Conservation (phyloP, 805 yeast genomes). For the Wickerhamiella alocasiicola region DNA sequence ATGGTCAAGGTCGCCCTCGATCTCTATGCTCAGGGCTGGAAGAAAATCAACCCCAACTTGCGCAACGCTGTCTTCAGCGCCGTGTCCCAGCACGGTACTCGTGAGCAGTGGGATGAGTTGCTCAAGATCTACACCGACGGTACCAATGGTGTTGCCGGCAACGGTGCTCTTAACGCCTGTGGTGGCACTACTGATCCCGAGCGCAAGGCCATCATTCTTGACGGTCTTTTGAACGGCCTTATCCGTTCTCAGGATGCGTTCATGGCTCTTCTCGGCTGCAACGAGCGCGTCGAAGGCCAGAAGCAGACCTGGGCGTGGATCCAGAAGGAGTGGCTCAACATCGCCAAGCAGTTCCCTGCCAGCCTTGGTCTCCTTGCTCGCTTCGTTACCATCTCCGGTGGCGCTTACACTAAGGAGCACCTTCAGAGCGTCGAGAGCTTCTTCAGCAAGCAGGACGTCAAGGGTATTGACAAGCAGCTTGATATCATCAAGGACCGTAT, state of each 20-base stretch:
- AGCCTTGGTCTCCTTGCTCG: constrained; percentile 68
- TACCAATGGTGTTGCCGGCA: constrained; percentile 49
- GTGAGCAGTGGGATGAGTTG: constrained; percentile 49
- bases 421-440: constrained; percentile 40
- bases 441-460: constrained; percentile 36
- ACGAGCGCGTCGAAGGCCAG: constrained; percentile 51
- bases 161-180: constrained; percentile 53
- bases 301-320: constrained; percentile 65
- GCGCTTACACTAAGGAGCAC: constrained; percentile 45
- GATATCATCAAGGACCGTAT: constrained; percentile 46
- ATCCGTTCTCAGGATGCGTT: constrained; percentile 59
- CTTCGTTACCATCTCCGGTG: constrained; percentile 50
- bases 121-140: constrained; percentile 50
- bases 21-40: constrained; percentile 49
- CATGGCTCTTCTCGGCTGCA: constrained; percentile 65
- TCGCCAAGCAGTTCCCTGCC: constrained; percentile 62
- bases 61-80: constrained; percentile 51
- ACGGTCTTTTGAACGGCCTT: constrained; percentile 24
- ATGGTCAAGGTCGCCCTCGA: constrained; percentile 26
- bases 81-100: constrained; percentile 56
- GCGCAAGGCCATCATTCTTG: constrained; percentile 21
- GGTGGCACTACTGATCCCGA: constrained; percentile 54
- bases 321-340: constrained; percentile 55
- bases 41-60: constrained; percentile 57
- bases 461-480: constrained; percentile 47